Percentiles rank a stretch among this genome's conserved stretches.
These are phyloP conservation scores for Alternaria conjuncta DNA, from an alignment of 2,329 filamentous ascomycete genomes.

Conservation along the genomic window DNA sequence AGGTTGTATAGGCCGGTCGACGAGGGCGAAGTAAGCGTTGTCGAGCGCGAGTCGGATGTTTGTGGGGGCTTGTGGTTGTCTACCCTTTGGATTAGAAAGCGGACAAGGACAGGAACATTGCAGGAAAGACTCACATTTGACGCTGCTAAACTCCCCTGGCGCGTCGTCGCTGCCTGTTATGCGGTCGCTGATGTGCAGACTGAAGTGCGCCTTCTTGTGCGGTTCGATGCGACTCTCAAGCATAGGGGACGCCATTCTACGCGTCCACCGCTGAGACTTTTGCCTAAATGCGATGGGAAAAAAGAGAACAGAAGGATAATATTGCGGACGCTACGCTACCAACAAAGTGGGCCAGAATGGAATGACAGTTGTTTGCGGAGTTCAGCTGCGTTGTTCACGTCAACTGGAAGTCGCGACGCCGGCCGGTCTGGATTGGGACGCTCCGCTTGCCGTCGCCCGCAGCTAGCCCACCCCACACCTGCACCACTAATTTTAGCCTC, in stretches of 20 bases:
- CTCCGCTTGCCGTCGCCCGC: constrained; percentile 14
- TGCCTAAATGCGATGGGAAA: neutral
- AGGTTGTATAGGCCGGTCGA: constrained; percentile 36
- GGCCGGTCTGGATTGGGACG: constrained; percentile 5
- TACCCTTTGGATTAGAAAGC: constrained; percentile 25
- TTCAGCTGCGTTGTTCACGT: neutral
- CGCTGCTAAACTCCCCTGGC: constrained; percentile 32
- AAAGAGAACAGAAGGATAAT: neutral
- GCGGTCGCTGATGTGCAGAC: constrained; percentile 44
- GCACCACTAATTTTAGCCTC: constrained; percentile 3
- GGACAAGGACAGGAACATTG: neutral
- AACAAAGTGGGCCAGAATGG: neutral
- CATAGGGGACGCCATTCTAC: constrained; percentile 46
- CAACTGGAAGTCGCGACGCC: constrained; percentile 2
- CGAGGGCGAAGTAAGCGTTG: constrained; percentile 34
- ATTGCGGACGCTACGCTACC: neutral
- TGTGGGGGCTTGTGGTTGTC: constrained; percentile 56
- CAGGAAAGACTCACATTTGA: constrained; percentile 39
- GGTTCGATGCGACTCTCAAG: constrained; percentile 47
- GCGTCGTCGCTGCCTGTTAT: constrained; percentile 32
- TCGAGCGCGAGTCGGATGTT: constrained; percentile 34
- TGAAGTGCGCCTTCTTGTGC: constrained; percentile 49
- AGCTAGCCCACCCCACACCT: constrained; percentile 5
- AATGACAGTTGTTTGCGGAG: constrained; percentile 5
- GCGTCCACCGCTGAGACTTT: neutral